A percentile compares a stretch with the other conserved stretches of the same genome.
These are phyloP conservation scores for Gossypium herbaceum DNA, from an alignment of 345 rosid genomes.

Conservation along the genomic window DNA sequence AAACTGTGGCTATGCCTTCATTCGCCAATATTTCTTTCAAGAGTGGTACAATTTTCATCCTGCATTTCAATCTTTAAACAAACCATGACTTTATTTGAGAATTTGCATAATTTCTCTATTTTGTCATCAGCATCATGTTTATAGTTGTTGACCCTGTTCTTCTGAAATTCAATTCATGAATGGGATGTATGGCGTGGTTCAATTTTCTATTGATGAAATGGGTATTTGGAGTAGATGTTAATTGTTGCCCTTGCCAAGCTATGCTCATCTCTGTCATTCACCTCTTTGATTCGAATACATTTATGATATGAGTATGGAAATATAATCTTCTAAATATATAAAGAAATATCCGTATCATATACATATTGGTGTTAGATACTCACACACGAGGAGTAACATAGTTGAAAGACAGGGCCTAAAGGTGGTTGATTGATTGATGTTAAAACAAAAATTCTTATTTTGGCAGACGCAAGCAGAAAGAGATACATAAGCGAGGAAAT, in stretches of 20 bases:
- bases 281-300: background rate
- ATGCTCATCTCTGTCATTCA: background rate
- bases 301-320: background rate
- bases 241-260: background rate
- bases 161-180: background rate
- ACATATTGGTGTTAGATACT: background rate
- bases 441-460: background rate
- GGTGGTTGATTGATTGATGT: background rate
- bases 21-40: constrained; percentile 80
- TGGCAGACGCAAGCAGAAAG: constrained; percentile 66
- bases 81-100: too few species aligned
- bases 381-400: background rate
- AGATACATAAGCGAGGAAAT: constrained; percentile 66
- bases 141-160: background rate
- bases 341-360: background rate
- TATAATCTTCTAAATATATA: background rate
- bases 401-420: background rate
- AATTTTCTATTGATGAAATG: background rate
- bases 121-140: too few species aligned
- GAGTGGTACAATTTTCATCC: constrained; percentile 37
- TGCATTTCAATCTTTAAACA: too few species aligned
- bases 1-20: constrained; percentile 32
- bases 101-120: too few species aligned
- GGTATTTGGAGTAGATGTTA: background rate
- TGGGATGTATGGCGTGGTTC: background rate